phyloP scores from a whole-genome alignment of 495 filamentous ascomycete species.

The Recurvomyces mirabilis region DNA sequence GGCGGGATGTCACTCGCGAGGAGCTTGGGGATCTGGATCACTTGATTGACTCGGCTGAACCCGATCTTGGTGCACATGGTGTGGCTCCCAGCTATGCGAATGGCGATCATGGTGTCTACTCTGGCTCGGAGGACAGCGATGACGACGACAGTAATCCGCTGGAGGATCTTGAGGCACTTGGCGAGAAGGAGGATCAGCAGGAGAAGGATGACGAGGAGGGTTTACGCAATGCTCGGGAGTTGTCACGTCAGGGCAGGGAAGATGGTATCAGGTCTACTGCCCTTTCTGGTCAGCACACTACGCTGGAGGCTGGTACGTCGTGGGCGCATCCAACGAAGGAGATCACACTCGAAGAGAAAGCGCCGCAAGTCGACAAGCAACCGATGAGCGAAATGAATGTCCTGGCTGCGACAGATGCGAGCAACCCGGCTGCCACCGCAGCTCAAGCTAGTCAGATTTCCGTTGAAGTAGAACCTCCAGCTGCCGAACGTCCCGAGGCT shows the following conservation, averaged over 20 bases:
- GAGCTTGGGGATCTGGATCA: slow-evolving; percentile 39
- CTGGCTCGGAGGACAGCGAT: slow-evolving; percentile 9
- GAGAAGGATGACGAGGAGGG: slow-evolving; percentile 10
- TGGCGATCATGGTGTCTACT: slow-evolving; percentile 1
- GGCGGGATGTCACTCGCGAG: slow-evolving; percentile 62
- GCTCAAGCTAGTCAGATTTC: too few species aligned
- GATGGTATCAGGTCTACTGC: slow-evolving; percentile 4
- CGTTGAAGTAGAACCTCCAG: too few species aligned
- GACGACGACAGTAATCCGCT: slow-evolving; percentile 21
- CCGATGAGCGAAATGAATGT: too few species aligned
- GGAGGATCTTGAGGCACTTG: slow-evolving; percentile 18
- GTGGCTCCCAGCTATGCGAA: slow-evolving; percentile 3
- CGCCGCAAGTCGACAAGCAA: too few species aligned
- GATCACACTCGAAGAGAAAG: too few species aligned
- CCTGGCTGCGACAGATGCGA: too few species aligned
- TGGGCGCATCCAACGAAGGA: too few species aligned
- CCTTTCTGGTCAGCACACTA: background rate
- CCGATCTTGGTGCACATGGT: background rate
- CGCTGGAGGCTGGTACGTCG: too few species aligned
- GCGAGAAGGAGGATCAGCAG: slow-evolving; percentile 17
- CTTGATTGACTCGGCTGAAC: slow-evolving; percentile 7
- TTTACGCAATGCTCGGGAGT: slow-evolving; percentile 12
- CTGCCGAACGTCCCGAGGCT: too few species aligned
- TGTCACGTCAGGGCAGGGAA: slow-evolving; percentile 16
- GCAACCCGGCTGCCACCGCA: too few species aligned